Evolutionary conservation across 345 rosid species (phyloP).

Genomic region (Streptanthus diversifolius): DNA sequence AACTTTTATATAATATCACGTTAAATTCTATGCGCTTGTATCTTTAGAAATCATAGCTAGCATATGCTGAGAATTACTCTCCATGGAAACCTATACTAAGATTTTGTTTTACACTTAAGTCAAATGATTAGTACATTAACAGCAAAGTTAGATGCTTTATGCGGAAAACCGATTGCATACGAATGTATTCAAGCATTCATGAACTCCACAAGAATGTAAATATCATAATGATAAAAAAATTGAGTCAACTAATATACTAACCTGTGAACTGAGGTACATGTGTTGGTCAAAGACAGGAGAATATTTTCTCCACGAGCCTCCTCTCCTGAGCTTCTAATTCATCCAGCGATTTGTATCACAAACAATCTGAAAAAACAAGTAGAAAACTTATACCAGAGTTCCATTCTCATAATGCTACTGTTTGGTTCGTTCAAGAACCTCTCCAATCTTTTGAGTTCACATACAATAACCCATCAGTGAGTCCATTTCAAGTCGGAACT

Average conservation of each 20-base stretch:
- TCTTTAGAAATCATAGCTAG: constrained; percentile 12
- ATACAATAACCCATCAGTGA: neutral
- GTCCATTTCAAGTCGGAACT: constrained; percentile 20
- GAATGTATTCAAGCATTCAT: constrained; percentile 8
- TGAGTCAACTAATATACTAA: constrained; percentile 9
- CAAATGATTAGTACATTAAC: constrained; percentile 18
- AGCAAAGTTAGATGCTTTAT: constrained; percentile 17
- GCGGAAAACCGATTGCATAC: constrained; percentile 12
- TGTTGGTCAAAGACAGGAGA: constrained; percentile 1
- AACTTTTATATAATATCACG: constrained; percentile 2
- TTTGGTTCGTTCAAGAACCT: neutral
- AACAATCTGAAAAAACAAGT: constrained; percentile 17
- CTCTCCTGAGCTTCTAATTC: constrained; percentile 11
- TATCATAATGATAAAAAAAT: neutral
- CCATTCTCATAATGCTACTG: neutral
- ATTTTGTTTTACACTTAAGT: neutral
- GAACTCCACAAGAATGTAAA: neutral
- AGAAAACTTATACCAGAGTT: neutral
- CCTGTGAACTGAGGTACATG: constrained; percentile 17
- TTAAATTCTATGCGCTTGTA: constrained; percentile 9
- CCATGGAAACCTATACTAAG: constrained; percentile 20
- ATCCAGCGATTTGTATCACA: neutral
- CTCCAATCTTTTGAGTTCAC: neutral
- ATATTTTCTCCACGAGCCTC: neutral
- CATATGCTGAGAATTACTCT: constrained; percentile 35